Conservation (phyloP, 73 alveolate species). For the Paraurostyla sp. region DNA sequence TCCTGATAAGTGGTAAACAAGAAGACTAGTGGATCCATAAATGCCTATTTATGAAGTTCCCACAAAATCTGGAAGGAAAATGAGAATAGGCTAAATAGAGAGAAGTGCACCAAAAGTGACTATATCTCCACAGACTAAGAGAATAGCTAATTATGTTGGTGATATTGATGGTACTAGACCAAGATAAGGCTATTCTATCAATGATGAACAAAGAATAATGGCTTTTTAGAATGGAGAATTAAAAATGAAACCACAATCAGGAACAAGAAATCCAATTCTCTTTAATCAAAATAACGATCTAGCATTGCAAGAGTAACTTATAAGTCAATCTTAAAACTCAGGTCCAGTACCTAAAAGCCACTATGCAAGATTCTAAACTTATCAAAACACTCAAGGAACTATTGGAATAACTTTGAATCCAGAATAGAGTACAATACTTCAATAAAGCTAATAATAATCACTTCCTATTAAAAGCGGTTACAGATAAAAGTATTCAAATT, state of each 20-base stretch:
- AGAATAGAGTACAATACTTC: background rate
- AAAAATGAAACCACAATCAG: background rate
- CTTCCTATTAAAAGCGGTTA: background rate
- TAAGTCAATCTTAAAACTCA: background rate
- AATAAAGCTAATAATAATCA: background rate
- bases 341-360: slow-evolving; percentile 22
- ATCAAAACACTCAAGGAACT: background rate
- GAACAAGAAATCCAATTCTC: background rate
- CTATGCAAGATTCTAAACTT: slow-evolving; percentile 48
- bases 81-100: slow-evolving; percentile 50
- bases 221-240: background rate
- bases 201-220: slow-evolving; percentile 23
- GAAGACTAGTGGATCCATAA: slow-evolving; percentile 51
- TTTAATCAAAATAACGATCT: too few relatives aligned
- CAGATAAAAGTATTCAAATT: background rate
- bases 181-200: background rate
- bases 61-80: slow-evolving; percentile 47
- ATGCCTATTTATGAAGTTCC: slow-evolving; percentile 49
- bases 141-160: slow-evolving; percentile 47
- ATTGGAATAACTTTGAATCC: background rate
- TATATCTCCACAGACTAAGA: slow-evolving; percentile 21
- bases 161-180: slow-evolving; percentile 50
- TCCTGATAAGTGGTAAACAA: slow-evolving; percentile 55
- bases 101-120: slow-evolving; percentile 36
- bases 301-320: background rate